Base-by-base conservation (phyloP, 192 early-diverging fungal genomes). In the Coemansia aciculifera region DNA sequence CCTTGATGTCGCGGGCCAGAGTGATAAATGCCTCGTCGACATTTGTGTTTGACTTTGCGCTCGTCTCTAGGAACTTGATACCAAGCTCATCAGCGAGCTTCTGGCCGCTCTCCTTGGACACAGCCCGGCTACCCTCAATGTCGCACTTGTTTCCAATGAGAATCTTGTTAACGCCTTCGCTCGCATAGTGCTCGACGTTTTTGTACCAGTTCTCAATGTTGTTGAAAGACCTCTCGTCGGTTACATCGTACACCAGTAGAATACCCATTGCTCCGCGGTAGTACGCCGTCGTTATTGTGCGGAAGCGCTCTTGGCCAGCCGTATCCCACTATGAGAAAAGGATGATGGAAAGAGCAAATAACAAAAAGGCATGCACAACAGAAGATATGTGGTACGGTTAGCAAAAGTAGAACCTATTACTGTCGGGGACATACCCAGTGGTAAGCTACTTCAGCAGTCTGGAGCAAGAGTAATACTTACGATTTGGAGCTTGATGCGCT, bases 181-280 rank as follows among this genome's bases (percentile, higher is more conserved):
- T 96, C 44, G 98, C 98, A 76, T 99, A 94, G 76, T 99, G 96
- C 79, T 99, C 98, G 75, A 99, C 97, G 83, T 99, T 99, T 67
- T 93, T 92, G 77, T 98, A 97, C 98, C 98, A 99, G 86, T 97
- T 99, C 74, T 97, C 89, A 71, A 99, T 96, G 84, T 99, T 98
- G 81, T 93, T 93, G 84, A 98, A 99, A 27, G 95, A 97, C 51
- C 94, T 89, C 80, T 99, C 97, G 74, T 99, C 96, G 3, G 97
- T 99, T 46, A 97, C 95, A 86, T 99, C 97, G 82, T 99, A 99
- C 7, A 94, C 93, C 59, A 99, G 83, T 67, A 99, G 84, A 64
- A 99, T 98, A 24, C 97, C 97, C 97, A 99, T 99, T 61, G 97
- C 97, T 64, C 97, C 97, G 66, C 97, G 92, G 80, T 99, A 99